Base-by-base conservation (phyloP, 352 stramenopile species). In the Hyphochytrium catenoides region DNA sequence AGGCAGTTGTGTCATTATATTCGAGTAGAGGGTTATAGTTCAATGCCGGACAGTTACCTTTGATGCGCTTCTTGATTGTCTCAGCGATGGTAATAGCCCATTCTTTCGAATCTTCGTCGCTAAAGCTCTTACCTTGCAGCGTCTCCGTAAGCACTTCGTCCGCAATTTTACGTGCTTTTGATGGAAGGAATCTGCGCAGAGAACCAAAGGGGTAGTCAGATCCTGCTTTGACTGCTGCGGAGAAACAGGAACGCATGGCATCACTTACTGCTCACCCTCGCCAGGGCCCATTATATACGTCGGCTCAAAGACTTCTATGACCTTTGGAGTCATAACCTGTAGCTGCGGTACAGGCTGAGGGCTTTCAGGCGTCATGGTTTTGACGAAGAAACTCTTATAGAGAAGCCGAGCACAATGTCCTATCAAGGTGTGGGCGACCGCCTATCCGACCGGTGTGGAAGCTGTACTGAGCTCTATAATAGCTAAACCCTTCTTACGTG, bases 221-320 rank as follows among this genome's bases (percentile, higher is more conserved):
- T 18, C 8, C 3, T 30, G 34, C 17, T 24, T n/a, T 49, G 6
- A 27, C 12, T 24, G 26, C 36, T 21, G 8, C 1, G 28, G 25
- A n/a, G 21, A 16, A 20, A 31, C 9, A 39, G 6, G 11, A 8
- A 2, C 14, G n/a, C n/a, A n/a, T n/a, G 1, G 8, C 18, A 8
- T 0, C 18, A 2, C 22, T 20, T 48, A 79, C 65, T 56, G 52
- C 46, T 79, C 63, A 47, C 77, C 59, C 28, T 79, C 66, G 0
- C 63, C 74, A 7, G 66, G 63, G 1, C 54, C 59, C 66, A 79
- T 79, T 46, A 79, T 70, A 51, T 71, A 79, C 21, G 66, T 79
- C 26, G 65, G 66, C 59, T 77, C 57, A 29, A 74, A 60, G 27
- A 79, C 59, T 35, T 74, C 70, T 47, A 79, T 76, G 42, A 79